A percentile compares a stretch with the other conserved stretches of the same genome.
phyloP scores from a whole-genome alignment of 192 early-diverging fungal species.

The Gaertneriomyces semiglobifer region DNA sequence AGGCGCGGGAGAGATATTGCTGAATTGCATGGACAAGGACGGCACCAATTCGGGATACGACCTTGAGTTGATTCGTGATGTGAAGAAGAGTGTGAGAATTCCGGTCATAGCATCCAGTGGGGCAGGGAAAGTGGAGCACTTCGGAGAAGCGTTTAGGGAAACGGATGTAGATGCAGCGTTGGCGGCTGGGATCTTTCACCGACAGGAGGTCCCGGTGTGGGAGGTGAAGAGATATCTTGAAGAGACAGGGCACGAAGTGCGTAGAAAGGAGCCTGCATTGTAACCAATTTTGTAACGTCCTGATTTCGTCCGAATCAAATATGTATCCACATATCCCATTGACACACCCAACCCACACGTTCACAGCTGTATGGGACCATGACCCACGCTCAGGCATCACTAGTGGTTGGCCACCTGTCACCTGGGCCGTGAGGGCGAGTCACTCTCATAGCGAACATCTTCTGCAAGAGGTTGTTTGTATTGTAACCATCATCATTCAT shows the following conservation, averaged over 20 bases:
- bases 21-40: conserved; percentile 99
- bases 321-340: too few relatives aligned
- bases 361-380: too few relatives aligned
- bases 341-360: too few relatives aligned
- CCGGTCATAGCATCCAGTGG: conserved; percentile 98
- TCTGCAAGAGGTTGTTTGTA: too few relatives aligned
- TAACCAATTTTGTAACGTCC: not conserved
- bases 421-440: too few relatives aligned
- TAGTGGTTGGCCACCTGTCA: too few relatives aligned
- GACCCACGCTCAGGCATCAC: too few relatives aligned
- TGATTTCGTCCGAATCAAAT: too few relatives aligned
- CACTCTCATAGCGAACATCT: too few relatives aligned
- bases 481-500: too few relatives aligned
- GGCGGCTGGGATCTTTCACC: conserved; percentile 98
- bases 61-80: conserved; percentile 73
- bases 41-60: conserved; percentile 98
- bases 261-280: conserved; percentile 8
- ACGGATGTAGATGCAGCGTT: conserved; percentile 92
- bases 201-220: conserved; percentile 86
- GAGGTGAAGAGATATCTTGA: conserved; percentile 75
- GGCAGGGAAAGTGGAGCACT: conserved; percentile 84
- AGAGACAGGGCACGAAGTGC: conserved; percentile 28
- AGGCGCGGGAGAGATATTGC: conserved; percentile 94
- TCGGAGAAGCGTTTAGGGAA: conserved; percentile 78
- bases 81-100: conserved; percentile 77